Conservation (phyloP, 805 yeast genomes). For the Metschnikowia cubensis region DNA sequence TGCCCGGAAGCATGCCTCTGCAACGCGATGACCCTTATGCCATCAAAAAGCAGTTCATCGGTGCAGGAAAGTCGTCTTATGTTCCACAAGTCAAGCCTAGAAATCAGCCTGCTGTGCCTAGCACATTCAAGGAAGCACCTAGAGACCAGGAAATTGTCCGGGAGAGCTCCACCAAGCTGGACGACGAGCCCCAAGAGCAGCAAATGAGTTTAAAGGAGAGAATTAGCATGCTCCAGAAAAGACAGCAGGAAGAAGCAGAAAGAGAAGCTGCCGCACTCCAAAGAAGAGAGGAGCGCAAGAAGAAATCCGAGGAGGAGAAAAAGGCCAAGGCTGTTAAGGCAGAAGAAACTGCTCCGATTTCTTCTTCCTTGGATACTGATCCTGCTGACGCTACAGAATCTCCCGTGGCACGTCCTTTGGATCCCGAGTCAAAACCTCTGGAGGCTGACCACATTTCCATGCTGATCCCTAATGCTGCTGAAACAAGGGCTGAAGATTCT, state of each 20-base stretch:
- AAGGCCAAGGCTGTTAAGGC: conserved; percentile 2
- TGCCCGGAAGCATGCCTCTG: conserved; percentile 25
- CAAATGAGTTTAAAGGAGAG: conserved; percentile 82
- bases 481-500: neutral
- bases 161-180: conserved; percentile 9
- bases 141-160: conserved; percentile 17
- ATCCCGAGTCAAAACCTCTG: neutral
- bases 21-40: conserved; percentile 43
- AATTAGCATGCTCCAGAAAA: conserved; percentile 76
- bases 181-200: conserved; percentile 53
- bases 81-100: conserved; percentile 46
- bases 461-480: neutral
- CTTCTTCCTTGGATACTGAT: conserved; percentile 15
- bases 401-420: neutral
- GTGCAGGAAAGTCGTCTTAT: conserved; percentile 57
- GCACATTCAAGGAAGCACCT: conserved; percentile 24
- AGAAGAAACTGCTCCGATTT: neutral
- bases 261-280: conserved; percentile 57
- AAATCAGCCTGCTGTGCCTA: conserved; percentile 33
- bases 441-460: neutral
- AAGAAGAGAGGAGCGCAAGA: conserved; percentile 48
- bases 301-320: conserved; percentile 22
- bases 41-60: conserved; percentile 52
- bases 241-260: conserved; percentile 77
- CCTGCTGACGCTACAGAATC: neutral